Conservation (phyloP, 1,284 basidiomycete species). For the Tranzscheliella williamsii region DNA sequence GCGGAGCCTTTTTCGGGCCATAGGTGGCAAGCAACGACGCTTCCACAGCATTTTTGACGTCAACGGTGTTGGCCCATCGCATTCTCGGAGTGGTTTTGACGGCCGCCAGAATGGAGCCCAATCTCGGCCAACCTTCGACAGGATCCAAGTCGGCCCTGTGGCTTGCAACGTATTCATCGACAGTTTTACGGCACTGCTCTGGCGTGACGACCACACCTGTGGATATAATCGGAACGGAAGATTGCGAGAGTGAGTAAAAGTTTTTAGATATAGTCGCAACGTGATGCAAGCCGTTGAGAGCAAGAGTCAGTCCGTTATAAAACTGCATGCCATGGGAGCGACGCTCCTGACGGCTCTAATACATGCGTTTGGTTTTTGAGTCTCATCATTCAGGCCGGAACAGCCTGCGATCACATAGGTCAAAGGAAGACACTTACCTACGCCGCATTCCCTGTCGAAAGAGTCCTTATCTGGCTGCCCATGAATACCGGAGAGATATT, state of each 20-base stretch:
- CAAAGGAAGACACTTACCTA: constrained; percentile 76
- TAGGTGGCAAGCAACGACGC: constrained; percentile 74
- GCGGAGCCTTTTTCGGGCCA: constrained; percentile 65
- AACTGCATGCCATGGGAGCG: constrained; percentile 40
- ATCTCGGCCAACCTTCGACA: constrained; percentile 62
- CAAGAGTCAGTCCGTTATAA: no score
- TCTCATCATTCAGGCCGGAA: constrained; percentile 38
- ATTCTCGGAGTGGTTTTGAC: constrained; percentile 43
- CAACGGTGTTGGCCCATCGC: constrained; percentile 86
- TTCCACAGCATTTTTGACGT: constrained; percentile 86
- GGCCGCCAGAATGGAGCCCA: constrained; percentile 52
- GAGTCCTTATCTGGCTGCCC: constrained; percentile 71
- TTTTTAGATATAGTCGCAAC: neutral
- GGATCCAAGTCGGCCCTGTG: constrained; percentile 54
- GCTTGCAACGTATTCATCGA: constrained; percentile 68
- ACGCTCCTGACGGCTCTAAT: constrained; percentile 47
- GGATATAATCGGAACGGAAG: no score
- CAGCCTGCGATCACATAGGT: no score
- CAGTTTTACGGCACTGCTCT: constrained; percentile 70
- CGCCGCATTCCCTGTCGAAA: constrained; percentile 82
- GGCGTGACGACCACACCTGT: constrained; percentile 78
- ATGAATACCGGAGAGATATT: constrained; percentile 71
- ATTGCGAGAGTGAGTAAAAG: no score
- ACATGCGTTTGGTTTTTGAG: constrained; percentile 51
- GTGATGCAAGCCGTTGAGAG: neutral